Evolutionary conservation across 2,329 filamentous ascomycete species (phyloP).

Genomic region (Fusarium sp.): DNA sequence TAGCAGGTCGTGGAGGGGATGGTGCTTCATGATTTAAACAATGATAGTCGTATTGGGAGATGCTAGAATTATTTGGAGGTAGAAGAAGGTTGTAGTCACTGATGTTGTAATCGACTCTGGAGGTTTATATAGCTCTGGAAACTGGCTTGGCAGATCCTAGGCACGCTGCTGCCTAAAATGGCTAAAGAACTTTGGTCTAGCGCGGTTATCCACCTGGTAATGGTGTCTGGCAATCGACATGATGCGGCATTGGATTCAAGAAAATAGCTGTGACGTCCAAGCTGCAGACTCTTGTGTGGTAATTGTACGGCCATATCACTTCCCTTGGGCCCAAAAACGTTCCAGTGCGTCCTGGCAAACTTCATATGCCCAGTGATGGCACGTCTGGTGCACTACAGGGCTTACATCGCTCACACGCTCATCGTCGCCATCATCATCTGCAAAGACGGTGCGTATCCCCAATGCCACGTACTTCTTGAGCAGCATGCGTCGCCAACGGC

Average conservation of each 20-base stretch:
- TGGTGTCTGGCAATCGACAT: too few species aligned
- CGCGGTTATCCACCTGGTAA: too few species aligned
- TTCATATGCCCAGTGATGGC: constrained; percentile 26
- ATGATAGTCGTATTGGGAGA: background rate
- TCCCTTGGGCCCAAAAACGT: constrained; percentile 10
- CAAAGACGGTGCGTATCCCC: constrained; percentile 21
- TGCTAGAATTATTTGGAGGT: too few species aligned
- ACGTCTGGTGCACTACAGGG: constrained; percentile 25
- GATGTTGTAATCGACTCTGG: too few species aligned
- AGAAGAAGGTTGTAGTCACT: too few species aligned
- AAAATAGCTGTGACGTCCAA: too few species aligned
- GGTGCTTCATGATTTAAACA: background rate
- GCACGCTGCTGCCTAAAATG: too few species aligned
- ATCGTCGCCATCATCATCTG: constrained; percentile 8
- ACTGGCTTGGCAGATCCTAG: too few species aligned
- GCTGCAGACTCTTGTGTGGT: too few species aligned
- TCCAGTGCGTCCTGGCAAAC: constrained; percentile 16
- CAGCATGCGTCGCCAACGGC: constrained; percentile 18
- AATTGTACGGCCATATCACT: background rate
- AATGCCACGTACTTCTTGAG: constrained; percentile 19
- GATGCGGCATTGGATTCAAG: too few species aligned
- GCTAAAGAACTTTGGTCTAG: too few species aligned
- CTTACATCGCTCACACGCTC: constrained; percentile 13
- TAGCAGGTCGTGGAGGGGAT: background rate
- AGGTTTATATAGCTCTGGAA: too few species aligned